A percentile compares a stretch with the other conserved stretches of the same genome.
phyloP scores from a whole-genome alignment of 495 filamentous ascomycete genomes.

The Halenospora varia region DNA sequence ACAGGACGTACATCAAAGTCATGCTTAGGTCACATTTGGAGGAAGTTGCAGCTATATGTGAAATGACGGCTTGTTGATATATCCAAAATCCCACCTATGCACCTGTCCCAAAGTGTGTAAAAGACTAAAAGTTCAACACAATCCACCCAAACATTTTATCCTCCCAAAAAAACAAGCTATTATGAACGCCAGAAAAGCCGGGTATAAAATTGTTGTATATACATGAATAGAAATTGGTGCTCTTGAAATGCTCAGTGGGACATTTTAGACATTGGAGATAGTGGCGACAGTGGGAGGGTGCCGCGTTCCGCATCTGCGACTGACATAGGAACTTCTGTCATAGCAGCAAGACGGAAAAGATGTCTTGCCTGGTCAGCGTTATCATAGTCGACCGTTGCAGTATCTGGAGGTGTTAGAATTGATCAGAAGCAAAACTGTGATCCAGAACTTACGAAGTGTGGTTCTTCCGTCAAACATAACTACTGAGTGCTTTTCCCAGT shows the following conservation, averaged over 20 bases:
- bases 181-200: neutral
- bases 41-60: too few species aligned
- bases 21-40: too few species aligned
- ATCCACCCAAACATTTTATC: neutral
- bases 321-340: conserved; percentile 49
- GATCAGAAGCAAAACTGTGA: conserved; percentile 1
- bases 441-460: conserved; percentile 53
- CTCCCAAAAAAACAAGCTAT: neutral
- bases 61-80: too few species aligned
- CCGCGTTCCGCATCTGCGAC: conserved; percentile 33
- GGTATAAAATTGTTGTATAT: neutral
- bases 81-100: too few species aligned
- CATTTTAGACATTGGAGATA: too few species aligned
- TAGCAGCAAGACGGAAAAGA: conserved; percentile 49
- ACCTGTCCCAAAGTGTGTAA: neutral
- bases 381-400: conserved; percentile 50
- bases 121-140: neutral
- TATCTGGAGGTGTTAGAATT: too few species aligned
- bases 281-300: neutral
- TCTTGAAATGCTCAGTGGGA: too few species aligned
- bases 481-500: conserved; percentile 35
- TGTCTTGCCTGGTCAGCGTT: conserved; percentile 46
- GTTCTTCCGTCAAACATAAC: conserved; percentile 46
- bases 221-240: neutral
- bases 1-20: too few species aligned